Percentiles rank a stretch among this genome's conserved stretches.
Evolutionary conservation across 2,329 filamentous ascomycete species (phyloP).

Genomic region (Cryphonectria nitschkei): DNA sequence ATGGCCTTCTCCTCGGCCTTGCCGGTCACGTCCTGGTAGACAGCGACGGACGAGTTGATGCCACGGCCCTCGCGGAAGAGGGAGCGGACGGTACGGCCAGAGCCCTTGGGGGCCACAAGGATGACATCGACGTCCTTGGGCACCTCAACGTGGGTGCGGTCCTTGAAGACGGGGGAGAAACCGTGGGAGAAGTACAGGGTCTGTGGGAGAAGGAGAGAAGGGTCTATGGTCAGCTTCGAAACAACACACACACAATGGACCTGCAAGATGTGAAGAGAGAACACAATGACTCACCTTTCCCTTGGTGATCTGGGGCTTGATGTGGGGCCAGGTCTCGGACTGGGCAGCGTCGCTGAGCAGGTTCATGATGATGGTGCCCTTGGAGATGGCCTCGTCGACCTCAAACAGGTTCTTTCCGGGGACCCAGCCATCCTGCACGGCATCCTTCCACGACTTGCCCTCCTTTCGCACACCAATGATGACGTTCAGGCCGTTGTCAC

Average conservation of each 20-base stretch:
- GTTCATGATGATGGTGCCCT: slow-evolving; percentile 98
- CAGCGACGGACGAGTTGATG: slow-evolving; percentile 99
- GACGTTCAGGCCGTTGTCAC: slow-evolving; percentile 99
- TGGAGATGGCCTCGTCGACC: slow-evolving; percentile 91
- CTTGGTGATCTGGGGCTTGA: slow-evolving; percentile 98
- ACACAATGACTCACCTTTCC: slow-evolving; percentile 73
- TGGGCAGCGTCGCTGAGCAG: slow-evolving; percentile 96
- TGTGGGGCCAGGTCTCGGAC: slow-evolving; percentile 96
- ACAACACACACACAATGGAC: neutral
- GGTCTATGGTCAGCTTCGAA: neutral
- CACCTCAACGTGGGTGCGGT: slow-evolving; percentile 97
- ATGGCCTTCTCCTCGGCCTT: slow-evolving; percentile 98
- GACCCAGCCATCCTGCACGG: slow-evolving; percentile 95
- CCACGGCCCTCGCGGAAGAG: slow-evolving; percentile 99
- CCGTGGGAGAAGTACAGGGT: slow-evolving; percentile 99
- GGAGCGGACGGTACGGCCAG: slow-evolving; percentile 95
- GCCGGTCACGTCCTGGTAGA: slow-evolving; percentile 97
- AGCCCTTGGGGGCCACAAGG: slow-evolving; percentile 98
- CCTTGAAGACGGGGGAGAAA: slow-evolving; percentile 99
- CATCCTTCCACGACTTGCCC: slow-evolving; percentile 98
- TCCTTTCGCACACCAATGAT: slow-evolving; percentile 99
- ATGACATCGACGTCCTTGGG: slow-evolving; percentile 97
- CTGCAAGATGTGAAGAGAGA: too few relatives aligned
- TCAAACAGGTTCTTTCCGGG: slow-evolving; percentile 99
- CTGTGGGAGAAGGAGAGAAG: slow-evolving; percentile 46